Percentiles rank a stretch among this genome's conserved stretches.
Evolutionary conservation across 345 rosid species (phyloP).

Genomic region (Eucalyptus lansdowneana): DNA sequence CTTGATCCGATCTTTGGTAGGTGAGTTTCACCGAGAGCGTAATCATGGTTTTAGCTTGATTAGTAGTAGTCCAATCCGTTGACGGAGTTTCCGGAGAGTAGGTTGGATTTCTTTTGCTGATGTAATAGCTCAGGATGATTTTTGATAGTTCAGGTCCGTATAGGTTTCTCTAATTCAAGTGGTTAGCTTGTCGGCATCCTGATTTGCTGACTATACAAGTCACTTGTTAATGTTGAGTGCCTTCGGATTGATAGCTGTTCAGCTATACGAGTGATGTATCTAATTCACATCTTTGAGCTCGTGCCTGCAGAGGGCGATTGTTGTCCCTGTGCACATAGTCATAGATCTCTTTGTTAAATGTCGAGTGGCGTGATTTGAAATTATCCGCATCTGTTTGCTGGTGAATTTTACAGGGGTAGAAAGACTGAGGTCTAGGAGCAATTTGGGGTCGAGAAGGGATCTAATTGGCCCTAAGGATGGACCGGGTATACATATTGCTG

Average conservation of each 20-base stretch:
- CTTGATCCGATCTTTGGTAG: conserved; percentile 22
- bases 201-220: background rate
- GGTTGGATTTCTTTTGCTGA: background rate
- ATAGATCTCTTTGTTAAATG: background rate
- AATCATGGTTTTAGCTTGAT: background rate
- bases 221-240: background rate
- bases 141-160: background rate
- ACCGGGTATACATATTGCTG: conserved; percentile 48
- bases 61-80: background rate
- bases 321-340: background rate
- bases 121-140: background rate
- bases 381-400: background rate
- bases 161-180: background rate
- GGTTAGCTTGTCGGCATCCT: background rate
- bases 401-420: conserved; percentile 42
- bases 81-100: background rate
- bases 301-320: background rate
- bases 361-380: background rate
- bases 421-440: conserved; percentile 52
- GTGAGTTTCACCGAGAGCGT: background rate
- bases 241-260: background rate
- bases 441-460: conserved; percentile 55
- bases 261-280: background rate
- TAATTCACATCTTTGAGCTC: background rate
- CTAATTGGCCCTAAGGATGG: conserved; percentile 38